Evolutionary conservation across 177 flowering plant genomes (phyloP).

Genomic region (Vitis hybrid): DNA sequence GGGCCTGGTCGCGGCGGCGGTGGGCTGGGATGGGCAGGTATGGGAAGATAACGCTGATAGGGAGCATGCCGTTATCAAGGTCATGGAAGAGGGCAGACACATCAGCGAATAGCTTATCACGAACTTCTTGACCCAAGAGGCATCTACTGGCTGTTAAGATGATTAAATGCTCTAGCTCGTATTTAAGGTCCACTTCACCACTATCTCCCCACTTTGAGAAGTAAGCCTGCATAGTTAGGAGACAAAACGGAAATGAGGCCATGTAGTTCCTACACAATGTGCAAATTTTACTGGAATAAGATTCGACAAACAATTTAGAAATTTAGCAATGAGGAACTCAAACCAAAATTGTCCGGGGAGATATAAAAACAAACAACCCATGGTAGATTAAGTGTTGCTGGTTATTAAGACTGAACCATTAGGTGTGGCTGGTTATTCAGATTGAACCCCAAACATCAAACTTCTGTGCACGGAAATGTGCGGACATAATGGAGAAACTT

Average conservation of each 20-base stretch:
- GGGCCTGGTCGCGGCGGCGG: conserved; percentile 82
- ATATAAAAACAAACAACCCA: no score
- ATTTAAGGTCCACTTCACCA: conserved; percentile 92
- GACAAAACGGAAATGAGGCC: neutral
- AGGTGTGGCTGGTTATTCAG: no score
- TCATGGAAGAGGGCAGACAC: conserved; percentile 96
- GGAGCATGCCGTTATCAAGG: conserved; percentile 97
- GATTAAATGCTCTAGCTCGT: conserved; percentile 89
- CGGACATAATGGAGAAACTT: no score
- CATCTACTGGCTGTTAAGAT: conserved; percentile 97
- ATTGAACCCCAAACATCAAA: no score
- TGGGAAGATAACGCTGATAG: conserved; percentile 90
- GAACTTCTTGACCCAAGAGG: conserved; percentile 90
- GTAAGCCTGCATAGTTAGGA: conserved; percentile 55
- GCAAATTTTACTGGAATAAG: no score
- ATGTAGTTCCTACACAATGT: no score
- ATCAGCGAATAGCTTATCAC: conserved; percentile 86
- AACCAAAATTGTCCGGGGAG: no score
- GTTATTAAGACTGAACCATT: no score
- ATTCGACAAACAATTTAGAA: no score
- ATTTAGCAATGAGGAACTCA: no score
- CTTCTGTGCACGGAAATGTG: no score
- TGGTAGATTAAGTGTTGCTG: no score
- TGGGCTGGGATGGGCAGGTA: conserved; percentile 95
- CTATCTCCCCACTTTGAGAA: conserved; percentile 94